Base-by-base conservation (phyloP, 139 green algal genomes). In the Chlorella vulgaris region DNA sequence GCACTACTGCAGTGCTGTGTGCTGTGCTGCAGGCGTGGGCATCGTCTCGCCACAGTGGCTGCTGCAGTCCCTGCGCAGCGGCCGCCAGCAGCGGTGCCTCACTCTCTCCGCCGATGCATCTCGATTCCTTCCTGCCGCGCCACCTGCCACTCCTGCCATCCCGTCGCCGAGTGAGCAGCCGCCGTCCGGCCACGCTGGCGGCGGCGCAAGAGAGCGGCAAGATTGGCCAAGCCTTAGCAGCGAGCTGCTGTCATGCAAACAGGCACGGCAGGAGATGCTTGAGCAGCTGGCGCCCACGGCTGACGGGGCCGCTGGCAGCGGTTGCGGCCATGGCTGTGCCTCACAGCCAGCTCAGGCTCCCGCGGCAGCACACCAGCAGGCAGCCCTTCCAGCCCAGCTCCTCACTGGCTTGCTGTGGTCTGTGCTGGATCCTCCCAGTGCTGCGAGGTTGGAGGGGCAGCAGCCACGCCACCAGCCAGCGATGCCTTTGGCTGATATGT, bases 21-120 rank as follows among this genome's bases (percentile, higher is more conserved):
- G 33, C 1, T 33, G 21, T 69, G 28, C 40, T 29, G 51, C 82
- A 86, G 82, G 82, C 36, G 39, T 87, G 60, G 81, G 83, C 71
- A 87, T 87, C 24, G 69, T 87, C 18, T 87, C 83, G 4, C 83
- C 83, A 1, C 70, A 79, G 21, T 87, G 83, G 83, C 43, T 87
- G 77, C 33, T 82, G 40, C 77, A 75, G 10, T 84, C 77, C 15
- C 78, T 87, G 43, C 55, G 74, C 24, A 65, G 36, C 24, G 77
- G 83, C 39, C 51, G 62, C 4, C 83, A 80, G 29, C 77, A 87
- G 77, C 77, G 77, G 33, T 87, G 83, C 83, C 61, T 87, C 24
- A 78, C 61, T 15, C 61, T 87, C 10, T 82, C 70, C 1, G 69
- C 81, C 7, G 83, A 87, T 38, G 78, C 83, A 0, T 77, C 69